A percentile compares a stretch with the other conserved stretches of the same genome.
phyloP scores from a whole-genome alignment of 768 basidiomycete genomes.

The Lactifluus rugatus region DNA sequence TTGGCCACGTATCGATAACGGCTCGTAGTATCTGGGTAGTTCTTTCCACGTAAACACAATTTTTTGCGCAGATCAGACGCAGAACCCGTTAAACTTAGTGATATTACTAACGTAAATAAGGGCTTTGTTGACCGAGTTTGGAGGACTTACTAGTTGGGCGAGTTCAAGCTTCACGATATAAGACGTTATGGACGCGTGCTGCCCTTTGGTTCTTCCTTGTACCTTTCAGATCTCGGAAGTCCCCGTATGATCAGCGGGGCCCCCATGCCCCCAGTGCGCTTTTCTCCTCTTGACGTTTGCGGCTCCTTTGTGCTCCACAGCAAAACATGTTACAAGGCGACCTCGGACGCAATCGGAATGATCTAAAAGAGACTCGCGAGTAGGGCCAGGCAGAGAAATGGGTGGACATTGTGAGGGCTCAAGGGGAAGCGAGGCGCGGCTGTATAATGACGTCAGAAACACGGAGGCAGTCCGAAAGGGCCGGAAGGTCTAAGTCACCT shows the following conservation, averaged over 20 bases:
- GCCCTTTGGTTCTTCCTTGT: background rate
- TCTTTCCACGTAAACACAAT: background rate
- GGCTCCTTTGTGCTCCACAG: conserved; percentile 1
- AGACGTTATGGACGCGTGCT: background rate
- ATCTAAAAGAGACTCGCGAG: background rate
- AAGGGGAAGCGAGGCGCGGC: background rate
- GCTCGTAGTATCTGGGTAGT: background rate
- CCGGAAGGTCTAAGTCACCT: background rate
- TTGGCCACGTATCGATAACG: background rate
- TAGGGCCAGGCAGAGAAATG: background rate
- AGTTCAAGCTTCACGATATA: background rate
- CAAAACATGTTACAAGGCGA: background rate
- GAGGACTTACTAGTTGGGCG: background rate
- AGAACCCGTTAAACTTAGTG: background rate
- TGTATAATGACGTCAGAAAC: conserved; percentile 6
- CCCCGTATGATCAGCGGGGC: background rate
- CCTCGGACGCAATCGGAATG: background rate
- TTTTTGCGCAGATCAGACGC: background rate
- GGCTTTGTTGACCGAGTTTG: background rate
- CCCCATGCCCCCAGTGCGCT: background rate
- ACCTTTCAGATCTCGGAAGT: background rate
- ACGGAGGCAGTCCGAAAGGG: conserved; percentile 2
- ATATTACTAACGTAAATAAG: background rate
- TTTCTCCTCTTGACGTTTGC: background rate
- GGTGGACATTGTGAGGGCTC: conserved; percentile 3